Conservation (phyloP, 1,284 basidiomycete genomes). For the Flammula alnicola region DNA sequence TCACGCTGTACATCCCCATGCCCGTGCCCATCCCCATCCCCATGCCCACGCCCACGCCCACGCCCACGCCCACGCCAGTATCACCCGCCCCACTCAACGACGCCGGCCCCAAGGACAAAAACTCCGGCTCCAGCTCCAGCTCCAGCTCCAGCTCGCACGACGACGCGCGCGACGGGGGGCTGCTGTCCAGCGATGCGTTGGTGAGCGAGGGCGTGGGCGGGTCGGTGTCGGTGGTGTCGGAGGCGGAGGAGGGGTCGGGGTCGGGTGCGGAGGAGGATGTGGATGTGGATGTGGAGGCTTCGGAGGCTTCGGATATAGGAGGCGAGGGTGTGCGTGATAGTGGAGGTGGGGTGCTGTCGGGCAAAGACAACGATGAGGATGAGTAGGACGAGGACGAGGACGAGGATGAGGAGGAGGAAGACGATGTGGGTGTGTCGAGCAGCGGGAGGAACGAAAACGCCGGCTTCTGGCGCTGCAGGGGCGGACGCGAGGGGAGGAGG, state of each 20-base stretch:
- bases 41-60: not conserved
- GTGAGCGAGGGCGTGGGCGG: slow-evolving; percentile 45
- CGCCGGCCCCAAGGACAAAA: slow-evolving; percentile 15
- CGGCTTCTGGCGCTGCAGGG: slow-evolving; percentile 32
- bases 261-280: slow-evolving; percentile 34
- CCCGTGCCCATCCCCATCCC: not conserved
- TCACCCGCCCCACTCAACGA: not conserved
- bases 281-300: slow-evolving; percentile 8
- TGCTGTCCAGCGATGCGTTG: slow-evolving; percentile 43
- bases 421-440: slow-evolving; percentile 35
- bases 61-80: not conserved
- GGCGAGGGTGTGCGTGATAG: slow-evolving; percentile 18
- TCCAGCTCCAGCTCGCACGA: slow-evolving; percentile 32
- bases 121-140: slow-evolving; percentile 16
- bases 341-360: not conserved
- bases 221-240: slow-evolving; percentile 28
- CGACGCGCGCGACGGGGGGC: slow-evolving; percentile 39
- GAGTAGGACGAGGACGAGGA: slow-evolving; percentile 1
- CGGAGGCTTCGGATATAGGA: slow-evolving; percentile 9
- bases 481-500: slow-evolving; percentile 30
- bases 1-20: too few relatives aligned
- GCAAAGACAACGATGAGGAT: not conserved
- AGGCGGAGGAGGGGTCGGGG: slow-evolving; percentile 33
- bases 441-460: slow-evolving; percentile 46
- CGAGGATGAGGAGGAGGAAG: not conserved